Evolutionary conservation across 495 filamentous ascomycete species (phyloP).

Genomic region (Cenococcum geophilum): DNA sequence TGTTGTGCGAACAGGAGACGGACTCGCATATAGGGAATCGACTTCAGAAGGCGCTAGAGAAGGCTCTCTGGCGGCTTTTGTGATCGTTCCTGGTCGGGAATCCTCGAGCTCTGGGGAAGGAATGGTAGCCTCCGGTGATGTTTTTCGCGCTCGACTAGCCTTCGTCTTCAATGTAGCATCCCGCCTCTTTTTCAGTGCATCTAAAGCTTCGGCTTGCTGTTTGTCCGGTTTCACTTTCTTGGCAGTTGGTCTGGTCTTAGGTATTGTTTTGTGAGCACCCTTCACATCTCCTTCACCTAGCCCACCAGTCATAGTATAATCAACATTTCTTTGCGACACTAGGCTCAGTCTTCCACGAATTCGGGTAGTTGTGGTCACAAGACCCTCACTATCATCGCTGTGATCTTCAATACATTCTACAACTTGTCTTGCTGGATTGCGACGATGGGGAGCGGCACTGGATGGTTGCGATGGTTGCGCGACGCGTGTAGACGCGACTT

Average conservation of each 20-base stretch:
- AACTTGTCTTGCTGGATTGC: constrained; percentile 6
- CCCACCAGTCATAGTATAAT: constrained; percentile 30
- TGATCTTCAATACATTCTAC: constrained; percentile 1
- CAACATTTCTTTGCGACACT: constrained; percentile 13
- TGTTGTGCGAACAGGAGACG: background rate
- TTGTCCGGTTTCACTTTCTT: background rate
- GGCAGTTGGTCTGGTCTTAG: background rate
- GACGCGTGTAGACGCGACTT: constrained; percentile 37
- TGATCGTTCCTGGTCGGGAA: background rate
- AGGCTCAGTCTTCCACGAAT: constrained; percentile 8
- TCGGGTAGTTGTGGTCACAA: constrained; percentile 20
- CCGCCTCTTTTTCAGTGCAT: constrained; percentile 13
- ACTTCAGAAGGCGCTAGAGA: background rate
- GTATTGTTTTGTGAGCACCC: constrained; percentile 4
- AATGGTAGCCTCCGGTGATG: background rate
- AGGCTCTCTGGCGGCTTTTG: background rate
- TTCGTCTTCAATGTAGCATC: constrained; percentile 13
- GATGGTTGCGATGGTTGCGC: constrained; percentile 13
- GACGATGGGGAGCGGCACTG: constrained; percentile 13
- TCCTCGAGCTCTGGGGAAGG: background rate
- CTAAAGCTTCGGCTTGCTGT: constrained; percentile 6
- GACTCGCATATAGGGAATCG: background rate
- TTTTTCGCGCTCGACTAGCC: background rate
- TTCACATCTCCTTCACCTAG: constrained; percentile 17
- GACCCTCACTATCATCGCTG: constrained; percentile 33